A percentile compares a stretch with the other conserved stretches of the same genome.
Conservation (phyloP, 371 early-diverging fungal genomes). For the Rhizomucor miehei region DNA sequence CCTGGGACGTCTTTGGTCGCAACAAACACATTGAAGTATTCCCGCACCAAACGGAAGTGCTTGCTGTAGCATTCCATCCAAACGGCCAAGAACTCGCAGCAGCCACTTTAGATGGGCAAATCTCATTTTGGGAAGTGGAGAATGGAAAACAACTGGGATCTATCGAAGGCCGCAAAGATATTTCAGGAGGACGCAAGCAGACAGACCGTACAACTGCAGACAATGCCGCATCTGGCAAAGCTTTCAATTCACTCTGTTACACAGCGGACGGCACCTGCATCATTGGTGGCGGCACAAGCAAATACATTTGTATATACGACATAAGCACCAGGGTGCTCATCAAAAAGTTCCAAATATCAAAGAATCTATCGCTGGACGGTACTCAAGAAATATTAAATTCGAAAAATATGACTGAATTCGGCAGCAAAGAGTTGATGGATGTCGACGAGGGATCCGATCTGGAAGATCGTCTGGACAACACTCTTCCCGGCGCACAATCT, state of each 20-base stretch:
- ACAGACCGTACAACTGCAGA: constrained; percentile 71
- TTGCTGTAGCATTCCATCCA: constrained; percentile 87
- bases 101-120: constrained; percentile 89
- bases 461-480: constrained; percentile 79
- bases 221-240: constrained; percentile 82
- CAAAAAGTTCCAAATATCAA: constrained; percentile 87
- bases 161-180: constrained; percentile 93
- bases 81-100: constrained; percentile 88
- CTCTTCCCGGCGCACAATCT: constrained; percentile 83
- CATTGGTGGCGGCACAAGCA: constrained; percentile 92
- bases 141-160: constrained; percentile 63
- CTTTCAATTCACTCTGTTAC: constrained; percentile 91
- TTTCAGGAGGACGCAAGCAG: constrained; percentile 82
- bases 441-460: constrained; percentile 74
- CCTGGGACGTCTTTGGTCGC: constrained; percentile 95
- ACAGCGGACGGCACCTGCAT: constrained; percentile 91
- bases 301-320: constrained; percentile 95
- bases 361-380: constrained; percentile 91
- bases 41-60: constrained; percentile 81
- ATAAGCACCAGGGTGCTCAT: constrained; percentile 71
- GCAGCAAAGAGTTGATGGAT: constrained; percentile 73
- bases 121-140: constrained; percentile 89
- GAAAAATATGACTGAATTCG: constrained; percentile 93
- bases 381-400: constrained; percentile 87
- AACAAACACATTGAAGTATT: constrained; percentile 76